Percentiles rank a stretch among this genome's conserved stretches.
phyloP scores from a whole-genome alignment of 1,284 basidiomycete genomes.

The Earliella scabrosa region DNA sequence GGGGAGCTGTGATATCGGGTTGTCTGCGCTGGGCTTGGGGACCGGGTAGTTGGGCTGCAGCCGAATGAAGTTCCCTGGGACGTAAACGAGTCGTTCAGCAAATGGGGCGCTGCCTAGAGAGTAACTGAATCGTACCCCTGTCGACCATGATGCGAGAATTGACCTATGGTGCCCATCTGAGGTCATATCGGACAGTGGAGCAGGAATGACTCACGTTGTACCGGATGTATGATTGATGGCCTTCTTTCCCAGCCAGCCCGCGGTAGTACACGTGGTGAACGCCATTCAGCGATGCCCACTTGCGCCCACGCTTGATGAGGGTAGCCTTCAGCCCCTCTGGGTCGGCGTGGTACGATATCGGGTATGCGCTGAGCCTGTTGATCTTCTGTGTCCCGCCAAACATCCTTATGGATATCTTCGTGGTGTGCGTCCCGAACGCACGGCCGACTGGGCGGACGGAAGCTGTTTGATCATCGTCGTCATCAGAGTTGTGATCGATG shows the following conservation, averaged over 20 bases:
- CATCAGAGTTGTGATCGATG: background rate
- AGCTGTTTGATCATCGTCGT: background rate
- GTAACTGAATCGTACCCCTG: conserved; percentile 43
- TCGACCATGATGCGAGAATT: conserved; percentile 57
- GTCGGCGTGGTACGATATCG: conserved; percentile 50
- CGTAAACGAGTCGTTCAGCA: background rate
- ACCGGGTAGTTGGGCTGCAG: conserved; percentile 52
- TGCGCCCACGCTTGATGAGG: conserved; percentile 50
- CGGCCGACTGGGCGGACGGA: background rate
- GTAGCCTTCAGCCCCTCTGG: conserved; percentile 40
- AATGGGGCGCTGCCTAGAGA: background rate
- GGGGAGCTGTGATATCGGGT: background rate
- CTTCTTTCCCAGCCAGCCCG: conserved; percentile 41
- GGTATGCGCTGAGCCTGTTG: conserved; percentile 50
- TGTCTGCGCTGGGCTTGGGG: conserved; percentile 31
- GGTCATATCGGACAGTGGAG: background rate
- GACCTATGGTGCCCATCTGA: conserved; percentile 15
- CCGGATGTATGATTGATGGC: conserved; percentile 39
- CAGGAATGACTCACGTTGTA: conserved; percentile 44
- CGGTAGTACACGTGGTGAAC: conserved; percentile 59
- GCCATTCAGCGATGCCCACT: conserved; percentile 53
- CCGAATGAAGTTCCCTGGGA: conserved; percentile 46
- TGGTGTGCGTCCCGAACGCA: conserved; percentile 40
- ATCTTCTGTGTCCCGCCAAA: conserved; percentile 55
- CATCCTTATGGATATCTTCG: conserved; percentile 39